Conservation (phyloP, 2,329 filamentous ascomycete genomes). For the Phialemoniopsis sp. region DNA sequence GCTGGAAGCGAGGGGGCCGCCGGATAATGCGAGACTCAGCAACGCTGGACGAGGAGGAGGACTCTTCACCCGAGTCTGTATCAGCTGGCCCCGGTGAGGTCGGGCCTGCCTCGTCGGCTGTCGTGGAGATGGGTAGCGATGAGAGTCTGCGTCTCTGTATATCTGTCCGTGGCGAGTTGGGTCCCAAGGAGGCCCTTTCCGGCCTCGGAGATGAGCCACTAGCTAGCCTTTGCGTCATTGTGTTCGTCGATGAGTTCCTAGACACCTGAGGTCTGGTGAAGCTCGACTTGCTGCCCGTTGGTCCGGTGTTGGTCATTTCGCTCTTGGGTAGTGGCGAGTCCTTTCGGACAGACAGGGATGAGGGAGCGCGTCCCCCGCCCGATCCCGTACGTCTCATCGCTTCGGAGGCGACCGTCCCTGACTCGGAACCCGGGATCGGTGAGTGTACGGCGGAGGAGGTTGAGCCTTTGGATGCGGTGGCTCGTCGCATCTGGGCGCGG, state of each 20-base stretch:
- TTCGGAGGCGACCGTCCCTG: constrained; percentile 27
- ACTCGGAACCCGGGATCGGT: constrained; percentile 48
- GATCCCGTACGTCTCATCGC: constrained; percentile 49
- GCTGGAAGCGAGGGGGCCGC: constrained; percentile 49
- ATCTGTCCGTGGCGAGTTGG: constrained; percentile 12
- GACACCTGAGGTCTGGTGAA: constrained; percentile 40
- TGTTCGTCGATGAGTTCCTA: constrained; percentile 44
- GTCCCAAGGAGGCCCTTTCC: constrained; percentile 5
- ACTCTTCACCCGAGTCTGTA: constrained; percentile 27
- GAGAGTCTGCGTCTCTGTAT: constrained; percentile 37
- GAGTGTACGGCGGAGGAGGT: constrained; percentile 53
- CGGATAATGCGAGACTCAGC: constrained; percentile 58
- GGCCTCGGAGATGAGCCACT: constrained; percentile 22
- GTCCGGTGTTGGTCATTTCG: constrained; percentile 38
- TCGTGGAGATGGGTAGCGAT: constrained; percentile 34
- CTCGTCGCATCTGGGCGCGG: constrained; percentile 81
- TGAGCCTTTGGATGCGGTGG: constrained; percentile 48
- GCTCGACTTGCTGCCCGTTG: constrained; percentile 22
- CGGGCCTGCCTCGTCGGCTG: constrained; percentile 21
- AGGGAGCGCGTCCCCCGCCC: constrained; percentile 37
- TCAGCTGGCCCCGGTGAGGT: constrained; percentile 39
- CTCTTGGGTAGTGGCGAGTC: constrained; percentile 50
- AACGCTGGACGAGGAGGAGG: constrained; percentile 37
- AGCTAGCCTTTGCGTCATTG: constrained; percentile 26
- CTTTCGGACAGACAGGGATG: constrained; percentile 52